Evolutionary conservation across 2,329 filamentous ascomycete genomes (phyloP).

Genomic region (Sclerotinia spermophila): DNA sequence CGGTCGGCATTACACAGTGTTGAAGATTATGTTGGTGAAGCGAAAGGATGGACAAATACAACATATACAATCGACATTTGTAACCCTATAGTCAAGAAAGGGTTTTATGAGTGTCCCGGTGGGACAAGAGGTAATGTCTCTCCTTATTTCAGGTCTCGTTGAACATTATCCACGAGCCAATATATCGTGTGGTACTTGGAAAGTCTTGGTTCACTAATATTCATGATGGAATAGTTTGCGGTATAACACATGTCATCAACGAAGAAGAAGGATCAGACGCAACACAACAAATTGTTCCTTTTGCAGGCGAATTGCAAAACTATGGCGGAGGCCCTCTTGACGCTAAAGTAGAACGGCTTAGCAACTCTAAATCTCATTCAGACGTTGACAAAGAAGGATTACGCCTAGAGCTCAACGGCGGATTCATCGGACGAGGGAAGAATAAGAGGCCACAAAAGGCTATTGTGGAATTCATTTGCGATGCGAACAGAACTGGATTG

Average conservation of each 20-base stretch:
- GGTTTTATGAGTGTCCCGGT: conserved; percentile 55
- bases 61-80: conserved; percentile 83
- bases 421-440: conserved; percentile 49
- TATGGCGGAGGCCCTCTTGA: conserved; percentile 59
- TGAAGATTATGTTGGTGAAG: conserved; percentile 41
- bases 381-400: conserved; percentile 70
- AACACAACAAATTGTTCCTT: conserved; percentile 60
- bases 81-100: conserved; percentile 57
- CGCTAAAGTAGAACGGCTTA: conserved; percentile 62
- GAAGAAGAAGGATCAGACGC: conserved; percentile 46
- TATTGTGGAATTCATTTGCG: conserved; percentile 82
- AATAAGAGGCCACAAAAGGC: conserved; percentile 63
- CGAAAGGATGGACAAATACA: conserved; percentile 60
- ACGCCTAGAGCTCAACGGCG: conserved; percentile 63
- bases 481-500: conserved; percentile 65
- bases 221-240: conserved; percentile 59
- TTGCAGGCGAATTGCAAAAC: conserved; percentile 67
- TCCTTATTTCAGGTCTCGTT: conserved; percentile 8
- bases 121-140: conserved; percentile 60
- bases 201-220: conserved; percentile 9
- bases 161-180: background rate
- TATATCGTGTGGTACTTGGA: conserved; percentile 19
- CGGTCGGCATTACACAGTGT: conserved; percentile 62
- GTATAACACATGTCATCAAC: conserved; percentile 58
- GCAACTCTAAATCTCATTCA: conserved; percentile 57